Evolutionary conservation across 225 moss, liverwort and hornwort species (phyloP).

Genomic region (Pleurozium schreberi): DNA sequence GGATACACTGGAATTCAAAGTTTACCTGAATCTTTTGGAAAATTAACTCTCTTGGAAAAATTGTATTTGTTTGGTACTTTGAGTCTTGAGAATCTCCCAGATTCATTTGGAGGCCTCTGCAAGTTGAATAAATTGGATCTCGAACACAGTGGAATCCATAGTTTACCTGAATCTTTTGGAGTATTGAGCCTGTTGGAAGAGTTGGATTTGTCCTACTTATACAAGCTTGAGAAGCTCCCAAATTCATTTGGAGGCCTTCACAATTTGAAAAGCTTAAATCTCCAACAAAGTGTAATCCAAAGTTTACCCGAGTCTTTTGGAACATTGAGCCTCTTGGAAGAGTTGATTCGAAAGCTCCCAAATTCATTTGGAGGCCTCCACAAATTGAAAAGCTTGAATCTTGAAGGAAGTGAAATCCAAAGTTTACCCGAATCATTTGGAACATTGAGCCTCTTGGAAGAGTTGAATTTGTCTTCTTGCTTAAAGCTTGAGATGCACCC

Average conservation of each 20-base stretch:
- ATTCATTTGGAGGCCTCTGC: no score
- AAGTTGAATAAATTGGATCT: no score
- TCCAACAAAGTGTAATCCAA: neutral
- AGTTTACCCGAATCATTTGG: neutral
- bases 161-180: no score
- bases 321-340: neutral
- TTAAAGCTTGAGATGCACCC: no score
- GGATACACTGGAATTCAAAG: neutral
- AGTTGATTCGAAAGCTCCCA: neutral
- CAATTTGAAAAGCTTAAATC: no score
- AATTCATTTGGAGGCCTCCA: neutral
- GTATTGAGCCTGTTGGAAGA: no score
- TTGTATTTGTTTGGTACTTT: fast-evolving
- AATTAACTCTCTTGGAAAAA: neutral
- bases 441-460: neutral
- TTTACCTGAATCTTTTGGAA: neutral
- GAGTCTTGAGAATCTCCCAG: neutral
- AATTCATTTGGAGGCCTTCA: no score
- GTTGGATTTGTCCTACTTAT: no score
- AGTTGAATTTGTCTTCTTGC: no score
- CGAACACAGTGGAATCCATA: no score
- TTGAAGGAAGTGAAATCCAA: neutral
- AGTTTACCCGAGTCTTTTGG: neutral
- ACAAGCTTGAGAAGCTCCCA: no score
- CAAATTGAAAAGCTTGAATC: neutral